Evolutionary conservation across 805 yeast genomes (phyloP), one percentile per base, ranked within the genome.

Genomic region (Millerago galiae): DNA sequence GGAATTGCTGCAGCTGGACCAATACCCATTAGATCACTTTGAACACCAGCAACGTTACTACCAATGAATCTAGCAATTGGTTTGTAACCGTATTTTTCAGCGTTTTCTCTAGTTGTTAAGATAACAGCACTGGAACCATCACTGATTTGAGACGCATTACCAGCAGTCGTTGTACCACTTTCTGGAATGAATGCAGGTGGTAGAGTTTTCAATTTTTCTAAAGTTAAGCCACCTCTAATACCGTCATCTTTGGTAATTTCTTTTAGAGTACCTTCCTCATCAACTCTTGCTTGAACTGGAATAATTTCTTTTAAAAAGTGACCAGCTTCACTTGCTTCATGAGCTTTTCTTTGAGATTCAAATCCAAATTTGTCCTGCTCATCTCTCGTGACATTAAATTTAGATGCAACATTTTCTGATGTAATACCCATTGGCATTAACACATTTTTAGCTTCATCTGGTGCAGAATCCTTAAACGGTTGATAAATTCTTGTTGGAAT

Each of bases 1-100:
- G 97, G 96, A 55, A 89, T 86, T 44, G 96, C 97, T 53, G 73
- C 76, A 25, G 95, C 95, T 41, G 97, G 97, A 34, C 96, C 97
- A 52, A 89, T 77, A 42, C 96, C 97, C 97, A 89, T 89, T 47
- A 88, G 75, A 65, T 85, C 91, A 16, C 96, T 95, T 41, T 96
- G 95, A 36, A 88, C 95, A 51, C 97, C 97, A 41, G 83, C 90
- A 32, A 80, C 67, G 46, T 81, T 74, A 56, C 85, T 78, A 53
- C 79, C 81, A 46, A 87, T 77, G 55, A 75, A 89, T 67, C 83
- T 84, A 47, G 79, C 97, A 44, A 81, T 56, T 46, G 86, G 78
- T 37, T 81, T 79, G 54, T 82, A 71, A 38, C 81, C 79, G 45
- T 79, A 67, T 53, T 72, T 65, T 63, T 82, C 80, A 18, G 97